phyloP scores from a whole-genome alignment of 768 basidiomycete genomes.

The Agrocybe pediades region DNA sequence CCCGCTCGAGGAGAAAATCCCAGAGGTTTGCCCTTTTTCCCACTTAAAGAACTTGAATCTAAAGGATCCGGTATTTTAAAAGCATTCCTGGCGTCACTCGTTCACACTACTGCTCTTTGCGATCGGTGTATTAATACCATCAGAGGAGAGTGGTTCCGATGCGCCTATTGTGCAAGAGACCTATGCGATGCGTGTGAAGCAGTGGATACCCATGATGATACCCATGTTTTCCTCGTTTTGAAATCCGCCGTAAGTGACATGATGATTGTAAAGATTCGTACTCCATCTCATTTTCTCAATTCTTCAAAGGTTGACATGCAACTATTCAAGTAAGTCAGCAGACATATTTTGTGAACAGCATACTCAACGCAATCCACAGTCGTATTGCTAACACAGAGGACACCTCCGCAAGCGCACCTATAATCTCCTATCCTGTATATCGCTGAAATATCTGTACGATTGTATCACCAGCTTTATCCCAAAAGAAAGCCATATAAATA shows the following conservation, averaged over 20 bases:
- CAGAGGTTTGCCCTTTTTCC: conserved; percentile 45
- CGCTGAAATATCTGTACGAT: conserved; percentile 25
- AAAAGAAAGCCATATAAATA: conserved; percentile 7
- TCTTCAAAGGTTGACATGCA: conserved; percentile 68
- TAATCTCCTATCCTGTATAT: conserved; percentile 68
- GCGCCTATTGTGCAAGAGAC: conserved; percentile 85
- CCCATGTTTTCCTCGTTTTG: conserved; percentile 86
- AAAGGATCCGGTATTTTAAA: conserved; percentile 7
- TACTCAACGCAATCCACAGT: conserved; percentile 31
- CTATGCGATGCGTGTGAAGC: conserved; percentile 84
- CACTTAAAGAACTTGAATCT: neutral
- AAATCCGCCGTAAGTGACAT: conserved; percentile 67
- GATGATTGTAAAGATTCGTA: neutral
- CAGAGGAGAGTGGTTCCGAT: conserved; percentile 88
- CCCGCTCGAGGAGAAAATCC: conserved; percentile 52
- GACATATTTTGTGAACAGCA: neutral
- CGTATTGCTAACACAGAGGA: conserved; percentile 59
- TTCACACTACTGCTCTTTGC: conserved; percentile 73
- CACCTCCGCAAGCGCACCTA: conserved; percentile 51
- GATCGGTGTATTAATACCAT: conserved; percentile 86
- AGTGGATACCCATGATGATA: conserved; percentile 79
- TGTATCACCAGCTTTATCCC: conserved; percentile 11
- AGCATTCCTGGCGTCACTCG: conserved; percentile 66
- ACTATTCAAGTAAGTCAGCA: conserved; percentile 59
- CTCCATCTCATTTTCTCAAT: neutral